Base-by-base conservation (phyloP, 805 yeast species). In the Priceomyces melissophilus region DNA sequence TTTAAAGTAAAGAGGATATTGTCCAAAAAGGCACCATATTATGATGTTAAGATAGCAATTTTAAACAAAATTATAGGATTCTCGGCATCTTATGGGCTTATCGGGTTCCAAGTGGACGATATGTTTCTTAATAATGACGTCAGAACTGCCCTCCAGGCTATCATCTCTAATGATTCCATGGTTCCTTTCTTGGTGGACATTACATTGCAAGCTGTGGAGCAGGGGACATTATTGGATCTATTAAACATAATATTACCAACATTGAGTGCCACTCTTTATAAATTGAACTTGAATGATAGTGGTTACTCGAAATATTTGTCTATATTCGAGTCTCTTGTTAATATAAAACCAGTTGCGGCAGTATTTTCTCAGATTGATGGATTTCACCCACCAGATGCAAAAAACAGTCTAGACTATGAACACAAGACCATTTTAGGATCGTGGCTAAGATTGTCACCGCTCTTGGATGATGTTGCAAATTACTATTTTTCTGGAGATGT, bases 341-440 rank as follows among this genome's bases (percentile, higher is more conserved):
- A 71, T 14, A 73, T 77, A 48, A 87, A 84, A 54, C 61, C 69
- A 1, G 82, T 85, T 14, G 85, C 93, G 1, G 64, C 78, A 0
- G 55, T 71, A 1, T 73, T 88, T 46, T 71, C 87, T 2, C 66
- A 77, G 48, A 64, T 81, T 31, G 76, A 79, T 36, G 72, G 73
- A 1, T 82, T 84, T 55, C 69, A 77, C 7, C 65, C 72, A 1
- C 69, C 71, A 6, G 61, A 69, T 37, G 48, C 59, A 10, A 39
- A 50, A 3, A 63, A 74, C 9, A 78, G 84, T 1, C 61, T 73
- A 12, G 71, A 74, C 35, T 75, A 76, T 52, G 95, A 86, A 53
- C 64, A 65, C 11, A 67, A 70, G 16, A 78, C 96, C 0, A 60
- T 87, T 12, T 63, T 91, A 40, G 98, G 97, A 2, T 84, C 95